A percentile compares a stretch with the other conserved stretches of the same genome.
phyloP scores from a whole-genome alignment of 768 basidiomycete species.

The Xerocomellus intermedius region DNA sequence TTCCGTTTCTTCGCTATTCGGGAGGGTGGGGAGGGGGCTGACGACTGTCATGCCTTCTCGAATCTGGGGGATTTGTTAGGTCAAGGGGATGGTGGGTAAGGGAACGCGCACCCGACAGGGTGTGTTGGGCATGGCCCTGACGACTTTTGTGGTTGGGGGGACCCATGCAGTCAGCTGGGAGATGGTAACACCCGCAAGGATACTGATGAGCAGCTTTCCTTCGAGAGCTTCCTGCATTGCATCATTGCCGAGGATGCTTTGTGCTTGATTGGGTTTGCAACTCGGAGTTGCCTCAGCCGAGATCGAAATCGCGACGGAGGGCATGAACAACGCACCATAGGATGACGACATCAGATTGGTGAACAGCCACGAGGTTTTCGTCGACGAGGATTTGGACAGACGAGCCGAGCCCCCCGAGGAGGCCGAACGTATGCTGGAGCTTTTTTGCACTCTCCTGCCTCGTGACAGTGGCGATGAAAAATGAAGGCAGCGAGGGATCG shows the following conservation, averaged over 20 bases:
- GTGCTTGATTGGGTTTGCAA: slow-evolving; percentile 91
- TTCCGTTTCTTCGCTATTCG: slow-evolving; percentile 41
- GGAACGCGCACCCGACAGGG: slow-evolving; percentile 77
- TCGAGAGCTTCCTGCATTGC: slow-evolving; percentile 83
- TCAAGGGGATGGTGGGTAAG: neutral
- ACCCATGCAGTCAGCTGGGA: slow-evolving; percentile 76
- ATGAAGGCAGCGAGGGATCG: slow-evolving; percentile 71
- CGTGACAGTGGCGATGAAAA: slow-evolving; percentile 86
- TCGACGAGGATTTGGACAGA: slow-evolving; percentile 69
- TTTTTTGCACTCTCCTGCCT: slow-evolving; percentile 71
- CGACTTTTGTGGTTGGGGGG: slow-evolving; percentile 71
- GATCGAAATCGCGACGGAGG: neutral
- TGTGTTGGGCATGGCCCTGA: slow-evolving; percentile 98
- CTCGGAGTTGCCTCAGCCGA: slow-evolving; percentile 39
- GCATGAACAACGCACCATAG: slow-evolving; percentile 62
- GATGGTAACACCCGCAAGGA: slow-evolving; percentile 95
- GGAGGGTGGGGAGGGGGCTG: slow-evolving; percentile 60
- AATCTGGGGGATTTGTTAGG: slow-evolving; percentile 54
- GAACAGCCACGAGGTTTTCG: slow-evolving; percentile 69
- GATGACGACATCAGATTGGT: slow-evolving; percentile 79
- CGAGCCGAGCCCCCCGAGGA: slow-evolving; percentile 57
- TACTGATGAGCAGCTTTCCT: slow-evolving; percentile 92
- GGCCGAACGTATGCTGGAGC: slow-evolving; percentile 58
- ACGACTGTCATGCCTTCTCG: slow-evolving; percentile 99
- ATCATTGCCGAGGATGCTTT: slow-evolving; percentile 63